Conservation (phyloP, 352 stramenopile species). For the Phytophthora syringae region DNA sequence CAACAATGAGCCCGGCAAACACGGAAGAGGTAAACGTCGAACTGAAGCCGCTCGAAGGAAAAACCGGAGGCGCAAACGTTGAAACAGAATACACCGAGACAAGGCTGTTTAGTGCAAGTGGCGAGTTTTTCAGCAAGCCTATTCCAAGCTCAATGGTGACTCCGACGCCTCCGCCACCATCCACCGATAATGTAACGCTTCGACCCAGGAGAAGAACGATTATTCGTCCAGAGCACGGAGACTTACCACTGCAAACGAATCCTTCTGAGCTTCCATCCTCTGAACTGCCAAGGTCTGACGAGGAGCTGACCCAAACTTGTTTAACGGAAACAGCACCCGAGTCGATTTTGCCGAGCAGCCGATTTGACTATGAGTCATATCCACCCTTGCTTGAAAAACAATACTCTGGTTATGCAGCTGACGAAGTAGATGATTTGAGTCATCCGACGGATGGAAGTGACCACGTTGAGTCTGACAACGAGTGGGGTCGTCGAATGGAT, state of each 20-base stretch:
- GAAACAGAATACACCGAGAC: conserved; percentile 19
- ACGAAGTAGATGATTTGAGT: conserved; percentile 19
- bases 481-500: conserved; percentile 10
- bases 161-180: conserved; percentile 25
- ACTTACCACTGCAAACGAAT: not conserved
- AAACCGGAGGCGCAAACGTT: not conserved
- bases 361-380: not conserved
- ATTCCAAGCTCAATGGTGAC: conserved; percentile 40
- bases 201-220: conserved; percentile 25
- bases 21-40: conserved; percentile 23
- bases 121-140: conserved; percentile 47
- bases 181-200: conserved; percentile 46
- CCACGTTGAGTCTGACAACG: conserved; percentile 13
- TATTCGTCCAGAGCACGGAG: conserved; percentile 17
- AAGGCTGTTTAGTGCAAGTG: conserved; percentile 32
- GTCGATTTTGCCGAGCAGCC: not conserved
- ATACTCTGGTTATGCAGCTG: conserved; percentile 2
- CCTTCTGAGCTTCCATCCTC: not conserved
- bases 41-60: conserved; percentile 27
- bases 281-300: not conserved
- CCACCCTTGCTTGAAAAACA: not conserved
- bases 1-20: not conserved
- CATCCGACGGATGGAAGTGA: conserved; percentile 16
- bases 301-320: not conserved
- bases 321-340: conserved; percentile 7